Base-by-base conservation (phyloP, 352 stramenopile genomes). In the Phytophthora europaea region DNA sequence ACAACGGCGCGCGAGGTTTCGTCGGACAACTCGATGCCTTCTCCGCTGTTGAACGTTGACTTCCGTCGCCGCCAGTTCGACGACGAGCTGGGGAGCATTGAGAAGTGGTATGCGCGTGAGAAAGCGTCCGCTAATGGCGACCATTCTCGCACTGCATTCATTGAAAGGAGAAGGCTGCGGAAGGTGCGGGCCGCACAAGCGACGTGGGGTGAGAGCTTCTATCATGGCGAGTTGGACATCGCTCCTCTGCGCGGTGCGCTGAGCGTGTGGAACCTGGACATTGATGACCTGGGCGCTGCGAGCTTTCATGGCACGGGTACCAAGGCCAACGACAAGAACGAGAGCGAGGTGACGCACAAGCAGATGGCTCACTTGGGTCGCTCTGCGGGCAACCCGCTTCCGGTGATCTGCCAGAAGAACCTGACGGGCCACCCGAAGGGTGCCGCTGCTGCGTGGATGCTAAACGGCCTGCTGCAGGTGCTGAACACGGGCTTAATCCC, bases 311-410 rank as follows among this genome's bases (percentile, higher is more conserved):
- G 86, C n/a, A 97, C 90, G 8, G 86, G 89, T 22, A 96, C 89
- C 36, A 96, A 76, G 53, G 86, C 84, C 13, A 97, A 97, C 68
- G 91, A 97, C 75, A 91, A 87, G 81, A 96, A 97, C 53, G 90
- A 97, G 57, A 96, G 88, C 53, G 89, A 94, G 28, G 90, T 97
- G 54, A 93, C 88, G 0, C 88, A 97, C 68, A 93, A 93, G 75
- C 88, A 97, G 62, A 84, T 96, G 57, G 54, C 76, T 67, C 89
- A 95, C 63, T 75, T 97, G 8, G 91, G 89, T 16, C 87, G 91
- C 3, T 89, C 87, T 6, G 45, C 65, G n/a, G 90, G 90, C 31
- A 96, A 97, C 70, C 76, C 86, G 31, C 65, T 97, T 40, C 86
- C 87, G 15, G 81, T 96, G 9, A 79, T 97, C 28, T 92, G 85